Conservation (phyloP, 139 green algal genomes). For the Picochlorum sp. region DNA sequence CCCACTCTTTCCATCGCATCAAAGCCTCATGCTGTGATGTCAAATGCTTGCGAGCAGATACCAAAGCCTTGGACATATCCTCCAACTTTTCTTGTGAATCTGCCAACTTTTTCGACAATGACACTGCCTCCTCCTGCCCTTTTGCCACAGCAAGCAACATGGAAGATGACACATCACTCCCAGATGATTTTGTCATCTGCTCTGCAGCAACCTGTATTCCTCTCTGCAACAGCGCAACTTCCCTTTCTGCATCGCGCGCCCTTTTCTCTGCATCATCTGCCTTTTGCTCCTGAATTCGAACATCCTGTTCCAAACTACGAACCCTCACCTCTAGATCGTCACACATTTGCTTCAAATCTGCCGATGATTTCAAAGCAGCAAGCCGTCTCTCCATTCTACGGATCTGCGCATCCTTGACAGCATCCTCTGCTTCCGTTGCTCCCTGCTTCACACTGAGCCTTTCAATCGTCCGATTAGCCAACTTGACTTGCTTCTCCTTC, state of each 20-base stretch:
- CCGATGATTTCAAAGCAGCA: constrained; percentile 12
- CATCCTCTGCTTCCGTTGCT: constrained; percentile 18
- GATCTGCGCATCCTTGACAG: constrained; percentile 33
- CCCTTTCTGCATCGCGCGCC: neutral
- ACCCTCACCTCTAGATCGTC: constrained; percentile 3
- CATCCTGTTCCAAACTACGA: neutral
- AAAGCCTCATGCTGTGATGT: constrained; percentile 15
- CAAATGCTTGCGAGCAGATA: constrained; percentile 17
- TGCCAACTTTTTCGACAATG: constrained; percentile 31
- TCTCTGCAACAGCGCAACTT: constrained; percentile 11
- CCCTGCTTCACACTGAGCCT: constrained; percentile 22
- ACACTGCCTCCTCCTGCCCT: constrained; percentile 31
- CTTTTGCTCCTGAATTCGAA: constrained; percentile 7
- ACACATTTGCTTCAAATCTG: constrained; percentile 21
- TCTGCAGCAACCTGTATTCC: constrained; percentile 32
- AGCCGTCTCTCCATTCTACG: constrained; percentile 40
- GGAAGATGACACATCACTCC: constrained; percentile 13
- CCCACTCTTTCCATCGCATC: constrained; percentile 7
- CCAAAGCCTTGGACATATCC: constrained; percentile 13
- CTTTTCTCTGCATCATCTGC: neutral
- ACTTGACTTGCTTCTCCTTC: constrained; percentile 33
- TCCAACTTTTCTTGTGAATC: constrained; percentile 24
- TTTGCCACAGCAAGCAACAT: constrained; percentile 25
- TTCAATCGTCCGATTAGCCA: constrained; percentile 36
- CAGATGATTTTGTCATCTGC: constrained; percentile 22